phyloP scores from a whole-genome alignment of 345 rosid species.

The Rhizophora apiculata region DNA sequence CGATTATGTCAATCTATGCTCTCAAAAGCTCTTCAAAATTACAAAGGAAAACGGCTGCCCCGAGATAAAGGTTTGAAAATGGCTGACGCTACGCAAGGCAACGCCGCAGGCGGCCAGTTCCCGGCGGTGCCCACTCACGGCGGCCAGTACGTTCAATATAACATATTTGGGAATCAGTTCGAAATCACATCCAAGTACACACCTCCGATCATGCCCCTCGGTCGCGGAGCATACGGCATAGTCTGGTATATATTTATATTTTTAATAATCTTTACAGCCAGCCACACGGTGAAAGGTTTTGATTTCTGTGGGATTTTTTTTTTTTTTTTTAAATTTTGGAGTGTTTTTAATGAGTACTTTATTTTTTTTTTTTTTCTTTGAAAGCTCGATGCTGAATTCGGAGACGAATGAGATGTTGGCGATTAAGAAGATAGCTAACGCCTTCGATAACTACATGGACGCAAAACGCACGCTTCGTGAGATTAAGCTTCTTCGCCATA shows the following conservation, averaged over 20 bases:
- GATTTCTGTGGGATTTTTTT: neutral
- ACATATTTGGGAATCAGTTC: constrained; percentile 76
- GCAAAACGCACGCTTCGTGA: constrained; percentile 98
- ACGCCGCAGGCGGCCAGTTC: constrained; percentile 45
- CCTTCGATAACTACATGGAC: constrained; percentile 94
- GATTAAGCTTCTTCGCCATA: constrained; percentile 89
- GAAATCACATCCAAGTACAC: constrained; percentile 85
- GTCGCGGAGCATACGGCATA: constrained; percentile 97
- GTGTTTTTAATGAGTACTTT: neutral
- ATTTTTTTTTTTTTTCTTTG: neutral
- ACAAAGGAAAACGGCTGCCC: neutral
- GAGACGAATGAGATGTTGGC: constrained; percentile 97
- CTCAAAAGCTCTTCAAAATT: neutral
- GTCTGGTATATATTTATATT: constrained; percentile 56
- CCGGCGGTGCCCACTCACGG: constrained; percentile 71
- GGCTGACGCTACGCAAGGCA: constrained; percentile 33
- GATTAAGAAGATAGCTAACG: constrained; percentile 91
- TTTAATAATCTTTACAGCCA: neutral
- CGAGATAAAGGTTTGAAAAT: constrained; percentile 21
- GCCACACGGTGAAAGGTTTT: neutral
- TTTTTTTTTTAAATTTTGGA: too few species aligned
- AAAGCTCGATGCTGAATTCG: constrained; percentile 84
- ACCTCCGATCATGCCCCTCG: constrained; percentile 90
- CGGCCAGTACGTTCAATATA: constrained; percentile 62
- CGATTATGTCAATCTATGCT: neutral